A percentile compares a stretch with the other conserved stretches of the same genome.
These are phyloP conservation scores for Ogataea sp. DNA, from an alignment of 805 yeast genomes.

Conservation along the genomic window DNA sequence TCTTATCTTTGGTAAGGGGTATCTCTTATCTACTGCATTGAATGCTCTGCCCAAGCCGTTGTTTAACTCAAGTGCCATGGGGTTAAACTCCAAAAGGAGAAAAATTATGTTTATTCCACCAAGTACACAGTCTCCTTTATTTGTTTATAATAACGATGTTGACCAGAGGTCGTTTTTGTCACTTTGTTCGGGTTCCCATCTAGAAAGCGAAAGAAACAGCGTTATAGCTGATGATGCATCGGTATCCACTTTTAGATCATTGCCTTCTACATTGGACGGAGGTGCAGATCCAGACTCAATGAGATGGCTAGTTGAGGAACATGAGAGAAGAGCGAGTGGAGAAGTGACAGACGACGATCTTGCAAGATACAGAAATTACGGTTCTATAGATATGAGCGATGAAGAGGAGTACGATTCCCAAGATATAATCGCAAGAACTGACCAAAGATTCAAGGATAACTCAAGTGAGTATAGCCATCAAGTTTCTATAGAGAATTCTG, in stretches of 20 bases:
- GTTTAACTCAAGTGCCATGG: constrained; percentile 18
- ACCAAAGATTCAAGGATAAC: constrained; percentile 16
- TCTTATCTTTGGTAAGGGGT: constrained; percentile 4
- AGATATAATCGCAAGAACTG: constrained; percentile 17
- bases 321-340: constrained; percentile 21
- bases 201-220: constrained; percentile 16
- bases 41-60: constrained; percentile 18
- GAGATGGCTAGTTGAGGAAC: constrained; percentile 29
- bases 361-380: constrained; percentile 7
- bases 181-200: constrained; percentile 22
- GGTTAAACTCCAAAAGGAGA: constrained; percentile 25
- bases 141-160: constrained; percentile 22
- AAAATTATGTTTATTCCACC: constrained; percentile 29
- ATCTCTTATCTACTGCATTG: constrained; percentile 12
- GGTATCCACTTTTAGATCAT: constrained; percentile 25
- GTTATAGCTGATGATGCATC: constrained; percentile 21
- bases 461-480: constrained; percentile 5
- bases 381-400: constrained; percentile 13
- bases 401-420: constrained; percentile 13
- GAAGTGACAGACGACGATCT: background rate
- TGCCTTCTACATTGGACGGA: constrained; percentile 27
- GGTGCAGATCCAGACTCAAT: constrained; percentile 23
- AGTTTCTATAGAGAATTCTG: background rate
- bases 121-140: constrained; percentile 27
- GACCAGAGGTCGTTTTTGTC: constrained; percentile 29